These are phyloP conservation scores for Saturnispora ahearnii DNA, from an alignment of 805 yeast species.

Conservation along the genomic window DNA sequence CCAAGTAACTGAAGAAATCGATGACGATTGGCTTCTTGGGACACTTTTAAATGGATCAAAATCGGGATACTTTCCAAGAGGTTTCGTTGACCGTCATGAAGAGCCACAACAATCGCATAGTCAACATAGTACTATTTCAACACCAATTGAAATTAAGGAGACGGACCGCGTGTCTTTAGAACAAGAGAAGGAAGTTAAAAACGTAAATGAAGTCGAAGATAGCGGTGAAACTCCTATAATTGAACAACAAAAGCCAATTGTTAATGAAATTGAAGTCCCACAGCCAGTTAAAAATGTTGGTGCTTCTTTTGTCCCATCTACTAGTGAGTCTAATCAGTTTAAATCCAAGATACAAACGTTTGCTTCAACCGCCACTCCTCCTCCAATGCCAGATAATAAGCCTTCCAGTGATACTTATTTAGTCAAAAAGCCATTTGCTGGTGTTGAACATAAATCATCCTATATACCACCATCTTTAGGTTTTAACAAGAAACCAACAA, in stretches of 20 bases:
- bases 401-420: constrained; percentile 30
- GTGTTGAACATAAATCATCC: constrained; percentile 48
- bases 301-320: background rate
- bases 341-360: constrained; percentile 5
- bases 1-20: constrained; percentile 71
- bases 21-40: constrained; percentile 89
- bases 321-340: background rate
- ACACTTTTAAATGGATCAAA: constrained; percentile 34
- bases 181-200: background rate
- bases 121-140: background rate
- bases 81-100: constrained; percentile 52
- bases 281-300: constrained; percentile 1
- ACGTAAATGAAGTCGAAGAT: background rate
- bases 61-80: constrained; percentile 80
- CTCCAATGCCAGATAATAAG: constrained; percentile 25
- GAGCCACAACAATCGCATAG: background rate
- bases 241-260: background rate
- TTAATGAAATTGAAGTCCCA: background rate
- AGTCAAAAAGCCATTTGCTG: constrained; percentile 46
- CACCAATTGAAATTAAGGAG: background rate
- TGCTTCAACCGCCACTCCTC: background rate
- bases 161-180: background rate
- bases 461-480: constrained; percentile 40
- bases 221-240: background rate
- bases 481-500: constrained; percentile 2